Evolutionary conservation across 495 filamentous ascomycete genomes (phyloP).

Genomic region (Aspergillus heteromorphus): DNA sequence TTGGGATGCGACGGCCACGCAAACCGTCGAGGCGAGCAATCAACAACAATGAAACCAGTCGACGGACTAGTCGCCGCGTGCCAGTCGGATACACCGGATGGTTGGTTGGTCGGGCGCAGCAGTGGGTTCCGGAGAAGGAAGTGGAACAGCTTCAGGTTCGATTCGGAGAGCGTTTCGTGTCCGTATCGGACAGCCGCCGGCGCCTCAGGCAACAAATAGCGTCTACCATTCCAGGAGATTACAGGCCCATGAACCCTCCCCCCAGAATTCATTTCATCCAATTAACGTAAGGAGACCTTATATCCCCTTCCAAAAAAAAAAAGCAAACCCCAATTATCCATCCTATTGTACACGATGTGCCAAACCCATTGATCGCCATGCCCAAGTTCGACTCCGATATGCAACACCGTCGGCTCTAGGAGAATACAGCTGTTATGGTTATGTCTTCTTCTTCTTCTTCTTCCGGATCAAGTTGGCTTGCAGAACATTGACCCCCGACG

Average conservation of each 20-base stretch:
- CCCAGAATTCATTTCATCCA: too few species aligned
- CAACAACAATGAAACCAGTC: neutral
- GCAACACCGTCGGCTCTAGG: neutral
- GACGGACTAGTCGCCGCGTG: neutral
- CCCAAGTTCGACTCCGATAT: neutral
- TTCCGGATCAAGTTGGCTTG: conserved; percentile 57
- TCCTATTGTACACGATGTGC: neutral
- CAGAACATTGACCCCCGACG: conserved; percentile 51
- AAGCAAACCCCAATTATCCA: neutral
- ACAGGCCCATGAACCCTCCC: too few species aligned
- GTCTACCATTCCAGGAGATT: too few species aligned
- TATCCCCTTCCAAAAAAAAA: neutral
- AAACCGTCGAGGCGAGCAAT: neutral
- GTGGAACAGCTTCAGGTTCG: too few species aligned
- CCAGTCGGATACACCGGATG: conserved; percentile 13
- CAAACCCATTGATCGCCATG: neutral
- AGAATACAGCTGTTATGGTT: too few species aligned
- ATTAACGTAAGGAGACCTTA: neutral
- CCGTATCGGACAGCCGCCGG: too few species aligned
- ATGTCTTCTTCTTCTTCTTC: conserved; percentile 49
- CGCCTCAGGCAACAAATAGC: too few species aligned
- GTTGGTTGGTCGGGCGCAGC: neutral
- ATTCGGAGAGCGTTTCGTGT: too few species aligned
- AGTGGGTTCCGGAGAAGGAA: neutral
- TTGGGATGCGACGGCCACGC: neutral